These are phyloP conservation scores for Eutrema yunnanense DNA, from an alignment of 345 rosid genomes.

Conservation along the genomic window DNA sequence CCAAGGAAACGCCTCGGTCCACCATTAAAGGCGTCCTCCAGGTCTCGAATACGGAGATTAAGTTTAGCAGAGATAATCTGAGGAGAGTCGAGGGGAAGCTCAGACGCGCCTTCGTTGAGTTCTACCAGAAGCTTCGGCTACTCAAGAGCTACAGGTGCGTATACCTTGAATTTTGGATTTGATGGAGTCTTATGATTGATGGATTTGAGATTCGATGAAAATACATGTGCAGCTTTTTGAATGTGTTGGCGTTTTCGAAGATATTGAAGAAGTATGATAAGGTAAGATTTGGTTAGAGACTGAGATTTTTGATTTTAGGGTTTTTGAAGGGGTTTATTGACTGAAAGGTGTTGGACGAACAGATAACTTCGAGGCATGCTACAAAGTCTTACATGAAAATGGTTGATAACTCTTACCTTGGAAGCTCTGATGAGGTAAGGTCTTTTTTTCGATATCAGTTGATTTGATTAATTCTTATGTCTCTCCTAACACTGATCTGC, in stretches of 20 bases:
- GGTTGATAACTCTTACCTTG: slow-evolving; percentile 57
- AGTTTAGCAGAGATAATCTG: slow-evolving; percentile 52
- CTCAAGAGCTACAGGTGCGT: slow-evolving; percentile 53
- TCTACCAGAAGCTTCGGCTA: slow-evolving; percentile 68
- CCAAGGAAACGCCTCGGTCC: slow-evolving; percentile 53
- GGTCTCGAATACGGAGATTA: slow-evolving; percentile 36
- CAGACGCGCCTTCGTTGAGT: slow-evolving; percentile 50
- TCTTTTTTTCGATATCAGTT: neutral
- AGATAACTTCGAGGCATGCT: slow-evolving; percentile 59
- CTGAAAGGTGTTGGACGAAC: slow-evolving; percentile 21
- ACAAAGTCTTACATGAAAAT: slow-evolving; percentile 52
- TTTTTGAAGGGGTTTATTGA: neutral
- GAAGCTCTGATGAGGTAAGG: slow-evolving; percentile 38
- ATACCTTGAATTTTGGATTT: neutral
- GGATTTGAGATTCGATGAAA: neutral
- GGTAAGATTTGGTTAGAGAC: slow-evolving; percentile 26
- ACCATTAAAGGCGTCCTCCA: slow-evolving; percentile 49
- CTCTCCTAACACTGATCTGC: neutral
- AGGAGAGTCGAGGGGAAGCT: slow-evolving; percentile 49
- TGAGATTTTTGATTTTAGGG: neutral
- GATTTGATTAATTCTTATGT: neutral
- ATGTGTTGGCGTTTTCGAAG: slow-evolving; percentile 56
- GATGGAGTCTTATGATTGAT: neutral
- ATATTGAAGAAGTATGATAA: slow-evolving; percentile 76
- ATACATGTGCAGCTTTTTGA: slow-evolving; percentile 44